Conservation (phyloP, 106 monocot species). For the Acorus gramineus region DNA sequence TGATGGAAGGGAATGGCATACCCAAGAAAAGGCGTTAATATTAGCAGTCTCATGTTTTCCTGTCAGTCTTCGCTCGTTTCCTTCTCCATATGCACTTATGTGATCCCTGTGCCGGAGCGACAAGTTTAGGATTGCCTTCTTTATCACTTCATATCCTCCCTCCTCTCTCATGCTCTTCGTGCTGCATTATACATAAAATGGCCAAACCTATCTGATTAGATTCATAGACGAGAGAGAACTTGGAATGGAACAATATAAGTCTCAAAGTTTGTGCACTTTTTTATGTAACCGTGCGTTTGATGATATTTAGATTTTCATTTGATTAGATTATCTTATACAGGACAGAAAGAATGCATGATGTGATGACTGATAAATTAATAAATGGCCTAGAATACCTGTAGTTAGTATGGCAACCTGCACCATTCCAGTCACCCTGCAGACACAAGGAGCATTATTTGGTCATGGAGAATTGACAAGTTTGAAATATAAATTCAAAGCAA, state of each 20-base stretch:
- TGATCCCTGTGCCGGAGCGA: constrained; percentile 74
- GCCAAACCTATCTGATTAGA: neutral
- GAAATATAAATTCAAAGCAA: no score
- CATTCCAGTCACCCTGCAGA: constrained; percentile 68
- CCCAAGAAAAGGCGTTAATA: constrained; percentile 85
- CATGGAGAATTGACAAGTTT: neutral
- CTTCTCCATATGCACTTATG: constrained; percentile 88
- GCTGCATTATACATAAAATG: constrained; percentile 16
- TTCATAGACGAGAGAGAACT: no score
- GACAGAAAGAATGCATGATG: no score
- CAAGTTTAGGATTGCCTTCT: constrained; percentile 78
- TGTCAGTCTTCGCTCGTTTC: constrained; percentile 78
- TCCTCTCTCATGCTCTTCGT: constrained; percentile 89
- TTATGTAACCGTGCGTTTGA: no score
- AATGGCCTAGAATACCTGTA: constrained; percentile 31
- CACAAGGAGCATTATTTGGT: neutral
- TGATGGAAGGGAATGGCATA: constrained; percentile 12
- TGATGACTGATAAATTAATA: no score
- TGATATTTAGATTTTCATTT: no score
- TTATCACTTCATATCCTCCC: constrained; percentile 71
- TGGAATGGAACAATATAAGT: no score
- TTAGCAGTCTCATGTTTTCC: constrained; percentile 82
- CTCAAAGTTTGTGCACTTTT: no score
- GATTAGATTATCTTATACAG: no score
- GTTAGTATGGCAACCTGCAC: constrained; percentile 76